Evolutionary conservation across 805 yeast species (phyloP), one percentile per base, ranked within the genome.

Genomic region (Ogataea degrootiae): DNA sequence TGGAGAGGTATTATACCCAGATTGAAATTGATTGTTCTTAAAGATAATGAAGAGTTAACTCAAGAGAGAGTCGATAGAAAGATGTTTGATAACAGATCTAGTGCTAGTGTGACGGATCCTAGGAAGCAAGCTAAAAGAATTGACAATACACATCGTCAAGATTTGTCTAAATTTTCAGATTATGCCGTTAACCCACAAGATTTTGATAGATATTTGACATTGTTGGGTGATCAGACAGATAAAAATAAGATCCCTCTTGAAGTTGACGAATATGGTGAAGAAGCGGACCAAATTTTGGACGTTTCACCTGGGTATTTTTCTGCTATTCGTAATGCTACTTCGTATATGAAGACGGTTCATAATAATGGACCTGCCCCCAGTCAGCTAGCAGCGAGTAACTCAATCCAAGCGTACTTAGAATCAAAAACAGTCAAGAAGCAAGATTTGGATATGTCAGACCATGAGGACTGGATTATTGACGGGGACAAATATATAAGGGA

Each of bases 1-100:
- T 58, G 62, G 62, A 43, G 48, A 6, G 47, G 42, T 14, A 48
- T 56, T n/a, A 48, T 49, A 12, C 21, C 41, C 41, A 43, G 62
- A 37, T 29, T 56, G 39, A 43, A 45, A 23, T 35, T 58, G 40
- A 9, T 41, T 12, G 41, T 51, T 35, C 31, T 42, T 8, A 47
- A 43, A n/a, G 49, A 47, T 14, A 21, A 34, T 17, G 46, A 46
- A 35, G 43, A 29, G 23, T 33, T 42, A 37, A 40, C 34, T 15
- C 44, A 22, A 7, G 45, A 23, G 19, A 37, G 26, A 34, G 42
- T 36, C 31, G 31, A 26, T 9, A 26, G 31, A 26, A 26, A 26
- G 11, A 26, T 5, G 31, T 26, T 26, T 9, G 31, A 26, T 26
- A 26, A 9, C 11, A 26, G 11, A 26, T 26, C 31, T 26, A 26